phyloP scores from a whole-genome alignment of 2,329 filamentous ascomycete species.

The Fusarium heterosporum region DNA sequence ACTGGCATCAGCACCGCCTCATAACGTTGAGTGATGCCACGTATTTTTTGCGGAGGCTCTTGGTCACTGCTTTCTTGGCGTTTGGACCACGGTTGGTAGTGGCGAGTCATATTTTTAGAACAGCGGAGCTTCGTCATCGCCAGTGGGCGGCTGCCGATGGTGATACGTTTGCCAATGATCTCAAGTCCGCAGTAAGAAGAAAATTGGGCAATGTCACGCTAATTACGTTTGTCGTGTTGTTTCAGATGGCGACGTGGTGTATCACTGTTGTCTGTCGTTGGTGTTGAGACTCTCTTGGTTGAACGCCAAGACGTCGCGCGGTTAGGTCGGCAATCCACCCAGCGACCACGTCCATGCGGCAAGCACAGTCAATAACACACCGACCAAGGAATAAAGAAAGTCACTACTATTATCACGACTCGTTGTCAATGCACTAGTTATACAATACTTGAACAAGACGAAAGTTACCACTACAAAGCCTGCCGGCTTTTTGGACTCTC shows the following conservation, averaged over 20 bases:
- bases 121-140: constrained; percentile 1
- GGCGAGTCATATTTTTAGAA: constrained; percentile 28
- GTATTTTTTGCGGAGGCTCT: constrained; percentile 20
- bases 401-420: not conserved
- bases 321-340: constrained; percentile 22
- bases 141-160: not conserved
- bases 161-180: not conserved
- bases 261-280: not conserved
- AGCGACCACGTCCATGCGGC: not conserved
- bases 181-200: not conserved
- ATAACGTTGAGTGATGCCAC: constrained; percentile 28
- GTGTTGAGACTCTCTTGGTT: not conserved
- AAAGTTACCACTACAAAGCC: not conserved
- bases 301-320: constrained; percentile 19
- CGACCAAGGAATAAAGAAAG: not conserved
- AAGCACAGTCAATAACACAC: not conserved
- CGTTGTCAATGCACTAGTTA: not conserved
- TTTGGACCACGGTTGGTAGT: constrained; percentile 7
- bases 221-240: not conserved
- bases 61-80: constrained; percentile 18
- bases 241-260: not conserved
- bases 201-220: not conserved
- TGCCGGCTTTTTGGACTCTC: not conserved
- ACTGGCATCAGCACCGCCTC: constrained; percentile 23
- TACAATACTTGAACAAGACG: not conserved